Evolutionary conservation across 2,329 filamentous ascomycete species (phyloP).

Genomic region (Chaetothyriales sp.): DNA sequence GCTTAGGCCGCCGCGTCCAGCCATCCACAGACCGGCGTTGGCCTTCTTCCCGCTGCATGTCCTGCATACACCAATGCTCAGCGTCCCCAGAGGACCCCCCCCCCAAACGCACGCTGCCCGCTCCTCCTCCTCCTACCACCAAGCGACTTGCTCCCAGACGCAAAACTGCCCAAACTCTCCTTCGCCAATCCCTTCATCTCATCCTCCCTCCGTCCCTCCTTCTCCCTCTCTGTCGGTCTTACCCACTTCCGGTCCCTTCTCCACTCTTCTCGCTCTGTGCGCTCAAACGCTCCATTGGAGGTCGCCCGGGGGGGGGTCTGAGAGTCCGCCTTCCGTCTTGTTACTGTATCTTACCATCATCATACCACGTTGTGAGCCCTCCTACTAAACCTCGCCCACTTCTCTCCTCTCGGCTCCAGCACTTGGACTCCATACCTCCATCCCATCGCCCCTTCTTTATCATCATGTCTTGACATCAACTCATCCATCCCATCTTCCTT

Average conservation of each 20-base stretch:
- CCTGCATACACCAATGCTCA: background rate
- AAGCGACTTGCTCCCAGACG: background rate
- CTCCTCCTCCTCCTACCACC: background rate
- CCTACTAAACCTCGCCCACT: constrained; percentile 1
- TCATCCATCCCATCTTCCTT: background rate
- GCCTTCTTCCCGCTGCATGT: background rate
- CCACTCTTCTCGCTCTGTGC: constrained; percentile 2
- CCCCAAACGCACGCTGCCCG: background rate
- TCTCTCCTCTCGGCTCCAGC: constrained; percentile 2
- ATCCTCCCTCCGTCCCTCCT: background rate
- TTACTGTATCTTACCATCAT: constrained; percentile 7
- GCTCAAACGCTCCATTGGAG: constrained; percentile 4
- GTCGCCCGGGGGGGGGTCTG: constrained; percentile 6
- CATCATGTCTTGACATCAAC: constrained; percentile 1
- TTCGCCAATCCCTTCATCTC: background rate
- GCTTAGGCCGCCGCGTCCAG: background rate
- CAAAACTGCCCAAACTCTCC: background rate
- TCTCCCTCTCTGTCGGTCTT: constrained; percentile 1
- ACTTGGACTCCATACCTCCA: constrained; percentile 5
- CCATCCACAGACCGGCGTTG: background rate
- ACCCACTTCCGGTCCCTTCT: constrained; percentile 3
- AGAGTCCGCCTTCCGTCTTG: constrained; percentile 4
- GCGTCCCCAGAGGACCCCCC: background rate
- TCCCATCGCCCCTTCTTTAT: constrained; percentile 2
- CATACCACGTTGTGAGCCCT: background rate